Percentiles rank a stretch among this genome's conserved stretches.
These are phyloP conservation scores for Gossypium davidsonii DNA, from an alignment of 441 rosid species.

Conservation along the genomic window DNA sequence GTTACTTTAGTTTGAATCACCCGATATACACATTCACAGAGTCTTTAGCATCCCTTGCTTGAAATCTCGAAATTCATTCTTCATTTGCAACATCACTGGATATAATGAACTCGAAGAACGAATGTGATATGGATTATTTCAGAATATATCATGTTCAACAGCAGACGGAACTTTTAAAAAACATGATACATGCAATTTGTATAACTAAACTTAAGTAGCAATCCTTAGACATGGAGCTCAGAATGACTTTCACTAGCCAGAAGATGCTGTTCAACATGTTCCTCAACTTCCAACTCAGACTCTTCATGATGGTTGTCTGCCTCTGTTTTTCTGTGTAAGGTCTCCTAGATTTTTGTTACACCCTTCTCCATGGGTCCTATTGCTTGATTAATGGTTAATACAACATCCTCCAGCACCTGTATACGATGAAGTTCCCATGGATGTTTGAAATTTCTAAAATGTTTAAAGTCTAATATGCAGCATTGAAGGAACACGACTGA, in stretches of 20 bases:
- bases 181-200: not conserved
- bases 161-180: too few species aligned
- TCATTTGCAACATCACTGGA: not conserved
- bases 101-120: not conserved
- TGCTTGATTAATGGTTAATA: slow-evolving; percentile 79
- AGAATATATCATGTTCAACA: not conserved
- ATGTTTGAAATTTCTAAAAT: not conserved
- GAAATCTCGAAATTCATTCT: not conserved
- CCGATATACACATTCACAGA: not conserved
- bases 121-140: not conserved
- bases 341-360: slow-evolving; percentile 67
- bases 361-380: slow-evolving; percentile 83
- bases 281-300: slow-evolving; percentile 27
- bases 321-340: slow-evolving; percentile 38
- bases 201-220: not conserved
- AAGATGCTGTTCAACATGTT: slow-evolving; percentile 13
- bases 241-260: not conserved
- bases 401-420: slow-evolving; percentile 77
- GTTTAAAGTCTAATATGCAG: not conserved
- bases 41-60: not conserved
- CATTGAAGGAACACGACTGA: slow-evolving; percentile 8
- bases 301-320: slow-evolving; percentile 27
- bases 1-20: not conserved
- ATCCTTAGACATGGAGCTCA: not conserved
- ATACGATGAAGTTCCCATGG: not conserved